Evolutionary conservation across 2,329 filamentous ascomycete genomes (phyloP).

Genomic region (Nigrospora osmanthi): DNA sequence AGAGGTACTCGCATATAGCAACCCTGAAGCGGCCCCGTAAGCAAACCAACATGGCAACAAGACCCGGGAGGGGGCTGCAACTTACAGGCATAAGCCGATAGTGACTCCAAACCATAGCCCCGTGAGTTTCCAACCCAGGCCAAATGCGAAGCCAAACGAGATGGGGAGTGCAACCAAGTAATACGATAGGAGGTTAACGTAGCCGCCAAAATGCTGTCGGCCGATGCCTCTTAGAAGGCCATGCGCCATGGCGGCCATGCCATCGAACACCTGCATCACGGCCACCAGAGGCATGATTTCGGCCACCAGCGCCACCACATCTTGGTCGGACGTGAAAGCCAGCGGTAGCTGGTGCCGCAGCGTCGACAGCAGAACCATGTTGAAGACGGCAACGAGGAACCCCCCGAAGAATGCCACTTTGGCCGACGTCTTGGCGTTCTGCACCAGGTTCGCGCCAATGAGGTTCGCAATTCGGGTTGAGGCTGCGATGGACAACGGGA

Average conservation of each 20-base stretch:
- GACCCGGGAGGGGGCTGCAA: constrained; percentile 6
- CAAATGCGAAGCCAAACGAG: constrained; percentile 71
- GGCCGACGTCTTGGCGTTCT: constrained; percentile 73
- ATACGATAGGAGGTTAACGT: constrained; percentile 79
- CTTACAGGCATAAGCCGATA: constrained; percentile 58
- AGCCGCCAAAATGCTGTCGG: constrained; percentile 82
- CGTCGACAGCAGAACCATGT: constrained; percentile 60
- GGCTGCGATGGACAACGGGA: constrained; percentile 81
- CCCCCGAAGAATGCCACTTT: constrained; percentile 64
- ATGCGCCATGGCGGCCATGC: constrained; percentile 69
- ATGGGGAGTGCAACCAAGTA: constrained; percentile 82
- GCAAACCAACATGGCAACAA: neutral
- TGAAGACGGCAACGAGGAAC: constrained; percentile 67
- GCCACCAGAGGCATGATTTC: constrained; percentile 72
- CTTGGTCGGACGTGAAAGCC: constrained; percentile 68
- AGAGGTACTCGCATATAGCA: constrained; percentile 44
- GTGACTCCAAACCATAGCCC: constrained; percentile 79
- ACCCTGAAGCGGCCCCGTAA: constrained; percentile 26
- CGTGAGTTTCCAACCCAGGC: constrained; percentile 64
- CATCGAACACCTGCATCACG: constrained; percentile 85
- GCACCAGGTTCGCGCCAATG: constrained; percentile 77
- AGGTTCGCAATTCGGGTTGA: constrained; percentile 87
- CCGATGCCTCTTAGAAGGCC: constrained; percentile 83
- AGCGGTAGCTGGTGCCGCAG: constrained; percentile 68
- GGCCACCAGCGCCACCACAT: constrained; percentile 62